Evolutionary conservation across 1,139 yeast genomes (phyloP).

Genomic region (Yamadazyma siamensis): DNA sequence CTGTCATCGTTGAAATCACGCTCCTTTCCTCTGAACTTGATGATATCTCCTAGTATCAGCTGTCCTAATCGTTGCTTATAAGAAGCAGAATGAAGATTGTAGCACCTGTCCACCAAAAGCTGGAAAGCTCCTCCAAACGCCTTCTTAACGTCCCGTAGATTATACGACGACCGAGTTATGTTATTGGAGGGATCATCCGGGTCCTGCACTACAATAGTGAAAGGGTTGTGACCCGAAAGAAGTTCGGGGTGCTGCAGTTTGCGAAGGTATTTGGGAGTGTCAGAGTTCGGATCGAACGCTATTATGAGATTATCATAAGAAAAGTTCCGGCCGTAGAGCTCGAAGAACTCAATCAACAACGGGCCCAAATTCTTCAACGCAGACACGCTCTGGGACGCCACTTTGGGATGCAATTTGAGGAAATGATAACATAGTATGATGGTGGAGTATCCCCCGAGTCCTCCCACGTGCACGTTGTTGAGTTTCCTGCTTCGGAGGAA

Average conservation of each 20-base stretch:
- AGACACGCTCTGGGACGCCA: constrained; percentile 63
- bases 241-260: constrained; percentile 56
- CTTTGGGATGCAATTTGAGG: constrained; percentile 73
- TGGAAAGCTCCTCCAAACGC: constrained; percentile 94
- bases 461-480: constrained; percentile 94
- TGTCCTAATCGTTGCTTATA: constrained; percentile 68
- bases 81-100: constrained; percentile 52
- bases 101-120: constrained; percentile 69
- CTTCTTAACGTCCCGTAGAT: constrained; percentile 73
- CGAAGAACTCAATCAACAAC: constrained; percentile 86
- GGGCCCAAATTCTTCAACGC: constrained; percentile 82
- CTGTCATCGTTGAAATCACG: constrained; percentile 83
- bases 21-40: constrained; percentile 69
- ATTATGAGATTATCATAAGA: constrained; percentile 79
- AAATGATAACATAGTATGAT: constrained; percentile 86
- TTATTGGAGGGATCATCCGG: constrained; percentile 84
- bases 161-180: constrained; percentile 82
- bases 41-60: constrained; percentile 78
- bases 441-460: constrained; percentile 92
- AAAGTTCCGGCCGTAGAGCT: constrained; percentile 89
- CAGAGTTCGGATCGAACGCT: constrained; percentile 51
- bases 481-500: constrained; percentile 75
- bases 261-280: constrained; percentile 50
- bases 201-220: constrained; percentile 79
- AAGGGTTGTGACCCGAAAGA: constrained; percentile 52